Conservation (phyloP, 331 rosid genomes). For the Pyrus hybrid region DNA sequence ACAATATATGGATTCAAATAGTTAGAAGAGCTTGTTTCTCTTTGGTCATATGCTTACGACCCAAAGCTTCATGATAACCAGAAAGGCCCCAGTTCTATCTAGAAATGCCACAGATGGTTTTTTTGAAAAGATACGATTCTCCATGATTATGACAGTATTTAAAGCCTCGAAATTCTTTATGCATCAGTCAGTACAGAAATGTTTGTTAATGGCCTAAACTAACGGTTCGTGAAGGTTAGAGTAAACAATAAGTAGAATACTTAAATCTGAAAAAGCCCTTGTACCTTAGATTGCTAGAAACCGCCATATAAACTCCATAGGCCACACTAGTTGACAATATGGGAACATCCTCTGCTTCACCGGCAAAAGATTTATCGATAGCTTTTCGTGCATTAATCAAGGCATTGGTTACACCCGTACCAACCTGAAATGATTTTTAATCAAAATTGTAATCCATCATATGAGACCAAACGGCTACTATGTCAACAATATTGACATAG, state of each 20-base stretch:
- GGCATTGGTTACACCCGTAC: constrained; percentile 81
- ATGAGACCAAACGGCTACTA: neutral
- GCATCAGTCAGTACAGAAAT: neutral
- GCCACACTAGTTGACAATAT: constrained; percentile 71
- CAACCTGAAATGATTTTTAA: constrained; percentile 36
- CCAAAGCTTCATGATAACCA: neutral
- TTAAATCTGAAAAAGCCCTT: neutral
- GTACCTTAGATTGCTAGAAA: too few relatives aligned
- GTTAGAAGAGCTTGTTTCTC: neutral
- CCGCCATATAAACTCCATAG: too few relatives aligned
- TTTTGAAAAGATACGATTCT: neutral
- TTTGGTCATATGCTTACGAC: neutral
- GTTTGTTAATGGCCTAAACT: neutral
- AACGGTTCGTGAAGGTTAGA: neutral
- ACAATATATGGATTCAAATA: neutral
- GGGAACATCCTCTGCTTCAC: constrained; percentile 77
- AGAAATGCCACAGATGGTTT: neutral
- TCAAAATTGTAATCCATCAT: neutral
- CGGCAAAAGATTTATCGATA: constrained; percentile 51
- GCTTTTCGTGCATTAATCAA: constrained; percentile 69
- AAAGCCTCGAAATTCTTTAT: neutral
- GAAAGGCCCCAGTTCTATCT: neutral
- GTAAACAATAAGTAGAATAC: neutral
- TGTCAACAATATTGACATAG: neutral
- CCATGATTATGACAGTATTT: neutral